A percentile compares a stretch with the other conserved stretches of the same genome.
phyloP scores from a whole-genome alignment of 2,329 filamentous ascomycete genomes.

The Cercospora zeae-maydis region DNA sequence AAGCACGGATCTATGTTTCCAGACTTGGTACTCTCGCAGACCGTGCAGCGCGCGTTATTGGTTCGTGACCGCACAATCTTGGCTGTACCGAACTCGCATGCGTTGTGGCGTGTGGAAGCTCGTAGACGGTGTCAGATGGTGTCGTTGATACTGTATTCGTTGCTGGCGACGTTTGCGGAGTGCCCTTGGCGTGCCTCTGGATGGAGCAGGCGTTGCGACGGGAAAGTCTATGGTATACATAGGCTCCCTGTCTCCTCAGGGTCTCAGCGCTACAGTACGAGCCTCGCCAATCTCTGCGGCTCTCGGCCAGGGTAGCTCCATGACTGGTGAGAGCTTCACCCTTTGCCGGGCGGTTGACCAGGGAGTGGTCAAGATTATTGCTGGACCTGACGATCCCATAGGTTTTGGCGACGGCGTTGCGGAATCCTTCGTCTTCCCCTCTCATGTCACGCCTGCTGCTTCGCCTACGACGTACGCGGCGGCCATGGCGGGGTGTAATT shows the following conservation, averaged over 20 bases:
- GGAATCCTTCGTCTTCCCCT: background rate
- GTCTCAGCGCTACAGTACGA: background rate
- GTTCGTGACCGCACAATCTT: constrained; percentile 13
- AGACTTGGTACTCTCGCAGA: constrained; percentile 4
- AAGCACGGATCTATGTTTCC: background rate
- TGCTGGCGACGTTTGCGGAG: background rate
- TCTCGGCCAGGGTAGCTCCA: background rate
- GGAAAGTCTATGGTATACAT: background rate
- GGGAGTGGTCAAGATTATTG: background rate
- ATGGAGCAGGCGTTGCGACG: background rate
- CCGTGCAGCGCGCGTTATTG: constrained; percentile 10
- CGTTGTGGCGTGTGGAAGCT: background rate
- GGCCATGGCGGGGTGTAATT: background rate
- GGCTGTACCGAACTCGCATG: constrained; percentile 12
- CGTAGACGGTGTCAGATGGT: background rate
- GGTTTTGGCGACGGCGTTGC: background rate
- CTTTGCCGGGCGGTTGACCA: background rate
- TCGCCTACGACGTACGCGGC: constrained; percentile 1
- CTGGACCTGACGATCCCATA: constrained; percentile 2
- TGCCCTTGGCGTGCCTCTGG: background rate
- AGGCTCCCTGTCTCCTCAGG: background rate
- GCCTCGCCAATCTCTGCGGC: constrained; percentile 1
- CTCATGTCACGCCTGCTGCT: background rate
- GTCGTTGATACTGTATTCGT: background rate
- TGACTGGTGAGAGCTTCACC: background rate